Conservation (phyloP, 805 yeast species). For the Starmerella gropengiesseri region DNA sequence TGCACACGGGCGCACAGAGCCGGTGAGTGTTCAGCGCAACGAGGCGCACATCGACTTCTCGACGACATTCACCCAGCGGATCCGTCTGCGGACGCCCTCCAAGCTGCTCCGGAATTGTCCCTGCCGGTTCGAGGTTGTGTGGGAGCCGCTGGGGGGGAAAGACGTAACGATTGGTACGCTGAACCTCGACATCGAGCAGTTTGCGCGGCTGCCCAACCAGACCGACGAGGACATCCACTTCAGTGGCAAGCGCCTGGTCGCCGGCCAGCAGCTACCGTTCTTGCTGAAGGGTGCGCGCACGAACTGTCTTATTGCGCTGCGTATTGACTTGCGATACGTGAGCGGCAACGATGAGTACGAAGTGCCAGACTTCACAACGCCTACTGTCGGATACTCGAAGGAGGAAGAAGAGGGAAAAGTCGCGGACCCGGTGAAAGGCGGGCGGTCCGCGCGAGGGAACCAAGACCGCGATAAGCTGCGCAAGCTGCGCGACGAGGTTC, state of each 20-base stretch:
- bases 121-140: slow-evolving; percentile 37
- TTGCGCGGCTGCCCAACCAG: slow-evolving; percentile 30
- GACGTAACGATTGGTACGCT: slow-evolving; percentile 53
- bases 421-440: neutral
- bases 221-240: neutral
- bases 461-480: slow-evolving; percentile 11
- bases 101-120: slow-evolving; percentile 31
- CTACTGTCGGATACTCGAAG: too few species aligned
- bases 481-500: slow-evolving; percentile 11
- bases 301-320: slow-evolving; percentile 44
- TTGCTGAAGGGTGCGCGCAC: slow-evolving; percentile 68
- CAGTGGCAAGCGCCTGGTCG: neutral
- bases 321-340: slow-evolving; percentile 40
- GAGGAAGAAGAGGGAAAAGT: too few species aligned
- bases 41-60: slow-evolving; percentile 41
- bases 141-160: slow-evolving; percentile 33
- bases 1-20: slow-evolving; percentile 38
- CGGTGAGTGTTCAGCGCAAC: slow-evolving; percentile 40
- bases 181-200: slow-evolving; percentile 61
- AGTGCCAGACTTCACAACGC: slow-evolving; percentile 33
- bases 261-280: slow-evolving; percentile 42
- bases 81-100: slow-evolving; percentile 31
- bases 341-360: slow-evolving; percentile 37
- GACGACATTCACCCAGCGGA: slow-evolving; percentile 33
- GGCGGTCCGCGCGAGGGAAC: neutral